These are phyloP conservation scores for Candida hungchunana DNA, from an alignment of 805 yeast genomes.

Conservation along the genomic window DNA sequence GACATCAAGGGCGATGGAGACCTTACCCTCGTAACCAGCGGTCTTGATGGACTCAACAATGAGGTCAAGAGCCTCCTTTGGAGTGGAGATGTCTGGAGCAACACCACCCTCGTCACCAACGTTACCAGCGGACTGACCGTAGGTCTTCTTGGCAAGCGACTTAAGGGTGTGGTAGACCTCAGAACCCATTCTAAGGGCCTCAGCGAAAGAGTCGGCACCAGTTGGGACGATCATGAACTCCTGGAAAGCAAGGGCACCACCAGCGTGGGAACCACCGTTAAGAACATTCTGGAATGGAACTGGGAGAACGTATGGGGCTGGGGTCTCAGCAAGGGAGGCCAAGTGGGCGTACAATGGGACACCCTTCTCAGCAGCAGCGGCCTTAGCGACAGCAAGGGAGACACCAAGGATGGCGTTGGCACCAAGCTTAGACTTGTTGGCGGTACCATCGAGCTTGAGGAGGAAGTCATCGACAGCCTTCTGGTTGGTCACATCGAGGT, in stretches of 20 bases:
- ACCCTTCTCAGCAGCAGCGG: slow-evolving; percentile 94
- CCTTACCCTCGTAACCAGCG: slow-evolving; percentile 94
- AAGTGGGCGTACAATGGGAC: slow-evolving; percentile 93
- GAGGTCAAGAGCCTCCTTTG: slow-evolving; percentile 96
- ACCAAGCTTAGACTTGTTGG: slow-evolving; percentile 96
- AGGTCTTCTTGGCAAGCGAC: slow-evolving; percentile 85
- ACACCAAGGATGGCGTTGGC: slow-evolving; percentile 99
- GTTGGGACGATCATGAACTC: slow-evolving; percentile 99
- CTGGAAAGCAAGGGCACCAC: slow-evolving; percentile 98
- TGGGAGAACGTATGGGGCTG: slow-evolving; percentile 87
- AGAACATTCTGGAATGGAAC: slow-evolving; percentile 99
- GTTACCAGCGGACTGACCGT: slow-evolving; percentile 98
- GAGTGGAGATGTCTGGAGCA: slow-evolving; percentile 94
- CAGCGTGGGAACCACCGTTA: slow-evolving; percentile 99
- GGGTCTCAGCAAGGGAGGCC: slow-evolving; percentile 68
- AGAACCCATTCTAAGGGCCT: slow-evolving; percentile 94
- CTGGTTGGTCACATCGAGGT: slow-evolving; percentile 85
- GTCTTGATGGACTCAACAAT: slow-evolving; percentile 82
- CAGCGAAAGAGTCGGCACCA: slow-evolving; percentile 85
- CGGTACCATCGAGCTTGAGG: slow-evolving; percentile 87
- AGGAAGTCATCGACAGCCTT: slow-evolving; percentile 82
- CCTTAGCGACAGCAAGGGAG: slow-evolving; percentile 94
- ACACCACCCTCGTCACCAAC: slow-evolving; percentile 99
- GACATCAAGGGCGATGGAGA: slow-evolving; percentile 89
- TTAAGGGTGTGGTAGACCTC: slow-evolving; percentile 98